Conservation (phyloP, 805 yeast species). For the Candida dendrica region DNA sequence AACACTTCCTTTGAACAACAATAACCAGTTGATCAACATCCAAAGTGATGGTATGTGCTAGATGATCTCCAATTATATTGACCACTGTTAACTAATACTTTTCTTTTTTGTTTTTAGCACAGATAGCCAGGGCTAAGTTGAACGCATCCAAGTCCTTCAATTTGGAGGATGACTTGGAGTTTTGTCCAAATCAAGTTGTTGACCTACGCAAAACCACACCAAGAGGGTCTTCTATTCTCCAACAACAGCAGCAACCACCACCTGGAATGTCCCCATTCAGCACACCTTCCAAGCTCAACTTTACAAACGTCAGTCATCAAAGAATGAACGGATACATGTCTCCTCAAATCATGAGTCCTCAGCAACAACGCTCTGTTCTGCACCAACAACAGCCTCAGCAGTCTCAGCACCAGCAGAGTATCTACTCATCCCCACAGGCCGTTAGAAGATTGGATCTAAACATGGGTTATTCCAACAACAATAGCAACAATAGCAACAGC, state of each 20-base stretch:
- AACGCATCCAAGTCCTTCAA: slow-evolving; percentile 66
- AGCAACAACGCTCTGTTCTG: neutral
- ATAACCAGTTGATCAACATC: neutral
- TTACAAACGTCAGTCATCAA: neutral
- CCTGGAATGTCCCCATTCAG: neutral
- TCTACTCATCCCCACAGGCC: neutral
- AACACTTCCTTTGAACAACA: too few relatives aligned
- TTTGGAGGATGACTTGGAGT: slow-evolving; percentile 63
- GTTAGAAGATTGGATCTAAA: neutral
- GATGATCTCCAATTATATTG: too few relatives aligned
- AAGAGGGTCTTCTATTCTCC: slow-evolving; percentile 2
- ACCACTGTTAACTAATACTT: too few relatives aligned
- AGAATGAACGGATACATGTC: neutral
- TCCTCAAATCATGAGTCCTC: neutral
- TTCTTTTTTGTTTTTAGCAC: too few relatives aligned
- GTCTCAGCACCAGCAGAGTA: too few relatives aligned
- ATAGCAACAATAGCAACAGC: too few relatives aligned
- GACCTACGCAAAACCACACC: slow-evolving; percentile 5
- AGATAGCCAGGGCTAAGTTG: slow-evolving; percentile 38
- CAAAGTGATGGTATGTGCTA: neutral
- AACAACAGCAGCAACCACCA: neutral
- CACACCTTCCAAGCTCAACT: slow-evolving; percentile 2
- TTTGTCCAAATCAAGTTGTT: slow-evolving; percentile 40
- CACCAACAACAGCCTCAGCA: neutral
- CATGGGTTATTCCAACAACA: neutral